Conservation (phyloP, 345 rosid genomes). For the Mercurialis annua region DNA sequence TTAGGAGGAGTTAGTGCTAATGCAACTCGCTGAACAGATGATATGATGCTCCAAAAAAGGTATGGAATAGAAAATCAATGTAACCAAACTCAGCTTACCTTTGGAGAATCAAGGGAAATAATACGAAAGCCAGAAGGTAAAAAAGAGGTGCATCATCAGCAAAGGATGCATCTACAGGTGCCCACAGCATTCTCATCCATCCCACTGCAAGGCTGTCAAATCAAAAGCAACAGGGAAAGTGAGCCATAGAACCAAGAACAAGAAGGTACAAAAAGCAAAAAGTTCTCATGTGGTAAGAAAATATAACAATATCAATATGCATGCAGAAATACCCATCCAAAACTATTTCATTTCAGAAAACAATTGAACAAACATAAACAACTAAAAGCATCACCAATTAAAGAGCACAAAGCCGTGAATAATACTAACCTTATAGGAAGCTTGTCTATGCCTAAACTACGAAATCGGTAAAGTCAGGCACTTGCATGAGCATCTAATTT, state of each 20-base stretch:
- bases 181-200: conserved; percentile 96
- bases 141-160: conserved; percentile 99
- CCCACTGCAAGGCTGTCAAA: conserved; percentile 82
- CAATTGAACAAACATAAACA: not conserved
- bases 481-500: conserved; percentile 36
- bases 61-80: not conserved
- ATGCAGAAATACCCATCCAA: not conserved
- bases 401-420: not conserved
- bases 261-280: not conserved
- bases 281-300: not conserved
- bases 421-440: conserved; percentile 24
- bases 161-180: conserved; percentile 90
- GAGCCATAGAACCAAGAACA: conserved; percentile 7
- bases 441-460: not conserved
- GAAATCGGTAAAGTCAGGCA: not conserved
- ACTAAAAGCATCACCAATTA: not conserved
- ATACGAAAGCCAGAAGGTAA: conserved; percentile 98
- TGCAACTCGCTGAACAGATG: conserved; percentile 97
- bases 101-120: conserved; percentile 90
- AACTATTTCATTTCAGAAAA: not conserved
- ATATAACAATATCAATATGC: conserved; percentile 3
- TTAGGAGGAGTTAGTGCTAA: conserved; percentile 93
- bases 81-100: conserved; percentile 43
- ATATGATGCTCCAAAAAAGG: conserved; percentile 70
- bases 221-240: not conserved